Evolutionary conservation across 2,329 filamentous ascomycete species (phyloP).

Genomic region (Trichoderma pleuroti): DNA sequence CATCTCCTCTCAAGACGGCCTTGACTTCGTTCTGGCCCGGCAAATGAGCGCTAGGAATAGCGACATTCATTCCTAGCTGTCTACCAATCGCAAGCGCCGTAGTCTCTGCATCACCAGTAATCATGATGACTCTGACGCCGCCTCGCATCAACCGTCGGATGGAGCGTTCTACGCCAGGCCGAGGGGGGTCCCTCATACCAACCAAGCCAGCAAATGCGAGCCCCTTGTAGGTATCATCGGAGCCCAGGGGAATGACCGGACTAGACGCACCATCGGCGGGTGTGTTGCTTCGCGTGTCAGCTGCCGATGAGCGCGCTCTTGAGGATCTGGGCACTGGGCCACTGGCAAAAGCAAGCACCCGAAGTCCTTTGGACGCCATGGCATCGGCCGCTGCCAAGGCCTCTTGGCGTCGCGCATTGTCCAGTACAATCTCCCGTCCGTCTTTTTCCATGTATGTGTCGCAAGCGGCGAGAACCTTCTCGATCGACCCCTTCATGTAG

Average conservation of each 20-base stretch:
- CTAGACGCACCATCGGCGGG: conserved; percentile 41
- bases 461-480: conserved; percentile 79
- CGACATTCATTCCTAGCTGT: conserved; percentile 90
- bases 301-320: conserved; percentile 38
- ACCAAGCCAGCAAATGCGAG: conserved; percentile 89
- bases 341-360: conserved; percentile 91
- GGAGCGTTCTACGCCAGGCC: conserved; percentile 83
- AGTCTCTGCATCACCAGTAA: conserved; percentile 92
- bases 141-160: conserved; percentile 89
- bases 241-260: conserved; percentile 39
- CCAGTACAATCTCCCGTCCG: conserved; percentile 80
- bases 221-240: conserved; percentile 73
- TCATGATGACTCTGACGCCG: conserved; percentile 97
- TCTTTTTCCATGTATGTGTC: conserved; percentile 87
- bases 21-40: conserved; percentile 58
- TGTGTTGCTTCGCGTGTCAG: conserved; percentile 49
- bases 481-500: conserved; percentile 93
- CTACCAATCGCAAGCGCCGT: conserved; percentile 91
- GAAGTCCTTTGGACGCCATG: conserved; percentile 85
- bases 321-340: conserved; percentile 58
- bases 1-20: conserved; percentile 79
- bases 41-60: conserved; percentile 48
- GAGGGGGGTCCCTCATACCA: conserved; percentile 94
- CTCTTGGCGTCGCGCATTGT: conserved; percentile 69
- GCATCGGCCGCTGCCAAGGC: conserved; percentile 74